Percentiles rank a stretch among this genome's conserved stretches.
These are phyloP conservation scores for Botrytis tulipae DNA, from an alignment of 2,329 filamentous ascomycete species.

Conservation along the genomic window DNA sequence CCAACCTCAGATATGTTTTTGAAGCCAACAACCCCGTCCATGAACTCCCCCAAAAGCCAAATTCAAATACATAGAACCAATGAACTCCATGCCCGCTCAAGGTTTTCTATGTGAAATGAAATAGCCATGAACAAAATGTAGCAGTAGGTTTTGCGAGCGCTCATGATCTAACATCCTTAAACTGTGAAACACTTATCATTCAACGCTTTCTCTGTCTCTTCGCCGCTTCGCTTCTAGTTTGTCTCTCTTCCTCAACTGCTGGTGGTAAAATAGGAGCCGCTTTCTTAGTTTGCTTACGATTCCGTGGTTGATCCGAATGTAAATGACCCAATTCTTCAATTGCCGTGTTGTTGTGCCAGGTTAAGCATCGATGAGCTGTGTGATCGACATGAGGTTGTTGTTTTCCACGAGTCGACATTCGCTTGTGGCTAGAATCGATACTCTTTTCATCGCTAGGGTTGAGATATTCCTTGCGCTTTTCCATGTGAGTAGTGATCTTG, in stretches of 20 bases:
- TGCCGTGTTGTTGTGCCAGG: conserved; percentile 64
- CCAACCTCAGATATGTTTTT: background rate
- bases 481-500: conserved; percentile 76
- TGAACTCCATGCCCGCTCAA: background rate
- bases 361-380: conserved; percentile 57
- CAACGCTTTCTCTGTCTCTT: conserved; percentile 28
- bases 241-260: conserved; percentile 41
- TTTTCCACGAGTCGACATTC: conserved; percentile 63
- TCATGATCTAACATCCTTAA: background rate
- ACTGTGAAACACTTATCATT: background rate
- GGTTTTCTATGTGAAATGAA: background rate
- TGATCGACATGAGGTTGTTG: conserved; percentile 48
- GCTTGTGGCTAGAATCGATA: conserved; percentile 45
- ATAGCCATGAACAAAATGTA: background rate
- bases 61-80: background rate
- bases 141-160: background rate
- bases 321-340: conserved; percentile 56
- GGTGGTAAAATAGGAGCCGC: conserved; percentile 22
- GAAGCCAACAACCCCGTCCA: background rate
- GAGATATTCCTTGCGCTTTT: conserved; percentile 73
- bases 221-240: conserved; percentile 39
- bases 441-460: conserved; percentile 50
- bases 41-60: background rate
- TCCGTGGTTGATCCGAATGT: conserved; percentile 56
- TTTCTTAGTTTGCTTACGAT: conserved; percentile 40